phyloP scores from a whole-genome alignment of 148 eudicot genomes.

The Talinum fruticosum region DNA sequence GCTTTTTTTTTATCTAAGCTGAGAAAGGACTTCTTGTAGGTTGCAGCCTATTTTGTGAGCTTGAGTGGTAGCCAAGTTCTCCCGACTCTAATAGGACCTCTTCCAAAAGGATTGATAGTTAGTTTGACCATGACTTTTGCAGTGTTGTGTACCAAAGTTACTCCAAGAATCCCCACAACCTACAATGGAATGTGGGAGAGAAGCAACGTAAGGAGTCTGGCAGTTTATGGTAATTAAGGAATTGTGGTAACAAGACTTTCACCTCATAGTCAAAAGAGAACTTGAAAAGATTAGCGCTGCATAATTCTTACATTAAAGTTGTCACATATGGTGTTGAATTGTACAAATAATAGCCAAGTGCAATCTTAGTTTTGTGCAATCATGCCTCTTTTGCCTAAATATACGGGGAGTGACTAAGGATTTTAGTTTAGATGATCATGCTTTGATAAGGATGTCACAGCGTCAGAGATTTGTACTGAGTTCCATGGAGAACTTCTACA shows the following conservation, averaged over 20 bases:
- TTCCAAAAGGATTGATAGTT: background rate
- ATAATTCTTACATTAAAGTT: background rate
- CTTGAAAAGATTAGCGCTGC: background rate
- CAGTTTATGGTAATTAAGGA: background rate
- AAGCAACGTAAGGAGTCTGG: background rate
- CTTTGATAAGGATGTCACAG: background rate
- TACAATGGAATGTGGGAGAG: background rate
- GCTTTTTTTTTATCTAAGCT: background rate
- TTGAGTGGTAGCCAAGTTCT: background rate
- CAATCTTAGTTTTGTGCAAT: background rate
- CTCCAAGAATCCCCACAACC: background rate
- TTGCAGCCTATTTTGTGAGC: constrained; percentile 12
- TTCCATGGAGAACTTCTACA: background rate
- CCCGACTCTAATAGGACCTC: background rate
- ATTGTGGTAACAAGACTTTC: background rate
- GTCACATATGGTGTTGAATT: background rate
- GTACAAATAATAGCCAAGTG: background rate
- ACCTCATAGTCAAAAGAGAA: background rate
- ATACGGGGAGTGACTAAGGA: background rate
- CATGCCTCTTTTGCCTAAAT: background rate
- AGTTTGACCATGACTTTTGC: background rate
- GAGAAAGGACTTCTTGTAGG: background rate
- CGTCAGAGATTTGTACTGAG: background rate
- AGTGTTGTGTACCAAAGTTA: background rate
- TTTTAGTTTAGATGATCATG: background rate